Evolutionary conservation across 2,329 filamentous ascomycete species (phyloP), one percentile per base, ranked within the genome.

Genomic region (Fusarium cicatricum): DNA sequence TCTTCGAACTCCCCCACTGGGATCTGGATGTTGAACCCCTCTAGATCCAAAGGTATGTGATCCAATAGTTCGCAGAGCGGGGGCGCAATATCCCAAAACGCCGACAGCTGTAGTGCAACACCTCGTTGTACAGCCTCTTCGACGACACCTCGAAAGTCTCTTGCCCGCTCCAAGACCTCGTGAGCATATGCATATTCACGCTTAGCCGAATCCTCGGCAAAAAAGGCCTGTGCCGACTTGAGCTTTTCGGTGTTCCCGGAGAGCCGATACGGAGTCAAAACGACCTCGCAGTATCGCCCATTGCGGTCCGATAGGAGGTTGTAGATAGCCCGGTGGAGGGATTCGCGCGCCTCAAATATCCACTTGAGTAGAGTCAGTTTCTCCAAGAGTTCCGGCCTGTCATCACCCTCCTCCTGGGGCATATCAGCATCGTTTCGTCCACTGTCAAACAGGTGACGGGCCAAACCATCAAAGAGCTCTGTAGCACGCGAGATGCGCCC

Each of bases 41-140:
- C 72, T 11, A 86, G 74, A 37, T 82, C 75, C 2, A 76, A 72
- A 0, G 92, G 93, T 17, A 97, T 88, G 67, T 90, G 90, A 55
- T 96, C 90, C 11, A 96, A 83, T 40, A 98, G 80, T 14, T 87
- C 83, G 21, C 89, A 82, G 0, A 99, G 82, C 4, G 88, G 87
- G 3, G 95, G 95, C 2, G 93, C 94, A 68, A 98, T 96, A 71
- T 99, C 95, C 95, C 95, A 99, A 73, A 98, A 99, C 0, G 94
- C 93, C 10, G 90, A 93, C 3, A 97, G 83, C 75, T 98, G 95
- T 50, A 92, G 85, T 72, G 97, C 92, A 11, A 98, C 92, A 14
- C 94, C 95, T 10, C 91, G 87, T 16, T 88, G 87, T 17, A 97
- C 93, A 50, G 95, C 95, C 65, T 88, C 83, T 71, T 97, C 92